These are phyloP conservation scores for Pseudohalonectria lignicola DNA, from an alignment of 2,329 filamentous ascomycete genomes.

Conservation along the genomic window DNA sequence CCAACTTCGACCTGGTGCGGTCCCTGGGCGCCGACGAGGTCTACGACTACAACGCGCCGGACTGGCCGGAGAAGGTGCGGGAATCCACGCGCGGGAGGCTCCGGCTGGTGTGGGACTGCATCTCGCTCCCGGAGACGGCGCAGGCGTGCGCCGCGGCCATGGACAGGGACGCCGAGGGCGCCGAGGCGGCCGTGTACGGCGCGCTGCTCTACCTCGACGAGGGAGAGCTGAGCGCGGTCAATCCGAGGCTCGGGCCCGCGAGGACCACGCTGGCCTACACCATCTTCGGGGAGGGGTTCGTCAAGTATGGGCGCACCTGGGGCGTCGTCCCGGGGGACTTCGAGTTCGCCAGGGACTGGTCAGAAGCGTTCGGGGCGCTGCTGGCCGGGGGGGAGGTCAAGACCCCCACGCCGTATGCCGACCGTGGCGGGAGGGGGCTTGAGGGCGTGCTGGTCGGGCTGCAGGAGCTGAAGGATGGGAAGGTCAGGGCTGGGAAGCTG, in stretches of 20 bases:
- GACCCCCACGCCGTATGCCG: constrained; percentile 15
- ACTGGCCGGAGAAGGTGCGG: constrained; percentile 10
- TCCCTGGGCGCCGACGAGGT: constrained; percentile 30
- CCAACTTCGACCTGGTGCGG: constrained; percentile 26
- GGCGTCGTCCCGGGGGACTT: constrained; percentile 12
- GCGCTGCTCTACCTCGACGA: constrained; percentile 5
- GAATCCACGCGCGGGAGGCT: constrained; percentile 13
- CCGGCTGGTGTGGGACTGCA: constrained; percentile 23
- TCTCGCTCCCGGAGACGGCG: constrained; percentile 12
- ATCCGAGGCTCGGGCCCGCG: constrained; percentile 16
- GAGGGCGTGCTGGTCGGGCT: constrained; percentile 18
- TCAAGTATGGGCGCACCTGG: constrained; percentile 5
- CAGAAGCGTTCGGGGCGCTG: constrained; percentile 17
- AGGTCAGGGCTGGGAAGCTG: constrained; percentile 26
- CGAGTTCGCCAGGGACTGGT: constrained; percentile 22
- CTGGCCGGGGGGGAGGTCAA: constrained; percentile 22
- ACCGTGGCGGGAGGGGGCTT: constrained; percentile 16
- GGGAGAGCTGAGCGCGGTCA: constrained; percentile 23
- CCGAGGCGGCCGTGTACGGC: constrained; percentile 4
- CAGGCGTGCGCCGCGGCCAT: constrained; percentile 16
- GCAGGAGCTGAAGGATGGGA: constrained; percentile 16
- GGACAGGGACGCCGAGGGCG: constrained; percentile 1
- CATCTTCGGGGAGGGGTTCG: constrained; percentile 18
- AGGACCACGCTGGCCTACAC: constrained; percentile 19
- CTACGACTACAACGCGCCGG: constrained; percentile 30